Conservation (phyloP, 345 rosid species). For the Salix brachista region DNA sequence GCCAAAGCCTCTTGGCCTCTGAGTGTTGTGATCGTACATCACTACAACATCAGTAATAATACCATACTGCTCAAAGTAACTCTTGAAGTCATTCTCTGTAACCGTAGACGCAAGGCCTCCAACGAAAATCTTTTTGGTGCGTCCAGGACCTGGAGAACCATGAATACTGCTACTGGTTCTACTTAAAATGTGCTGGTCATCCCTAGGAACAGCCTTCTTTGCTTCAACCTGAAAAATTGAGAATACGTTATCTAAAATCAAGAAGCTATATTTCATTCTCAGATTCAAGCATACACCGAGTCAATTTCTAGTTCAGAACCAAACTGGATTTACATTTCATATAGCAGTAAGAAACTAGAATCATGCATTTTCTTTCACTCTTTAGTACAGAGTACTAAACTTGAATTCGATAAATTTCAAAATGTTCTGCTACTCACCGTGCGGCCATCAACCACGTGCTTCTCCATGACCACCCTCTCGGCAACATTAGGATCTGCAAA, state of each 20-base stretch:
- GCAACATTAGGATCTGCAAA: conserved; percentile 86
- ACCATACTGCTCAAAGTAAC: conserved; percentile 87
- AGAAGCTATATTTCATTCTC: conserved; percentile 15
- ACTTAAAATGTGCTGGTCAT: conserved; percentile 69
- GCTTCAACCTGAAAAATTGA: conserved; percentile 77
- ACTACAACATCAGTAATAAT: conserved; percentile 83
- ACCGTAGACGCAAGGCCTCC: conserved; percentile 83
- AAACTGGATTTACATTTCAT: neutral
- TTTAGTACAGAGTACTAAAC: neutral
- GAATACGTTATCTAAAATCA: conserved; percentile 5
- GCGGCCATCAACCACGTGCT: conserved; percentile 91
- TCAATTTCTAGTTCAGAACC: conserved; percentile 2
- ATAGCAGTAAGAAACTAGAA: neutral
- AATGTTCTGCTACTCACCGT: conserved; percentile 46
- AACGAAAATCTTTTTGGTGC: conserved; percentile 82
- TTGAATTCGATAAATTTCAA: neutral
- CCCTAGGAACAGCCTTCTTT: conserved; percentile 90
- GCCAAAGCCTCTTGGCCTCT: conserved; percentile 97
- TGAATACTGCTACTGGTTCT: conserved; percentile 49
- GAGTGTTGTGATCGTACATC: conserved; percentile 98
- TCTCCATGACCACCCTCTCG: conserved; percentile 87
- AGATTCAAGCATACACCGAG: conserved; percentile 3
- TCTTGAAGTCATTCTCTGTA: conserved; percentile 66
- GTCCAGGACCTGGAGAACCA: conserved; percentile 55
- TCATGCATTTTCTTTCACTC: neutral